Evolutionary conservation across 2,329 filamentous ascomycete genomes (phyloP).

Genomic region (Diaporthe vexans): DNA sequence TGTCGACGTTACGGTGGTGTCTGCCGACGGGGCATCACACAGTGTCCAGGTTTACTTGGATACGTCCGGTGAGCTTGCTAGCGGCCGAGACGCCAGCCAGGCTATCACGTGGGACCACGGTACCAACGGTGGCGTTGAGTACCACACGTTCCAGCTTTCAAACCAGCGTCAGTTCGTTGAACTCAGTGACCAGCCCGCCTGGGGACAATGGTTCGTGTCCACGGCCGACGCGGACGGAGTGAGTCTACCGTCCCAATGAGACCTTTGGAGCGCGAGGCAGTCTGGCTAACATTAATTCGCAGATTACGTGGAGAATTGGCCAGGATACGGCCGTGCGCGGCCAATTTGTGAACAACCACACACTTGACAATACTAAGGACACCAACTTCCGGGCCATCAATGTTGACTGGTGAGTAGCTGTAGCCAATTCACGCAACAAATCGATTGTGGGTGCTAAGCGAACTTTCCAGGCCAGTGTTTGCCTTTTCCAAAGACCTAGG

Average conservation of each 20-base stretch:
- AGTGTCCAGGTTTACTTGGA: constrained; percentile 80
- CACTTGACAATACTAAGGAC: constrained; percentile 75
- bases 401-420: constrained; percentile 63
- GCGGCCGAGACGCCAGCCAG: constrained; percentile 68
- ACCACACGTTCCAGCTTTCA: constrained; percentile 74
- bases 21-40: constrained; percentile 73
- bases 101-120: constrained; percentile 74
- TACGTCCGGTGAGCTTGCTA: constrained; percentile 81
- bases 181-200: constrained; percentile 78
- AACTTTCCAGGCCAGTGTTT: constrained; percentile 76
- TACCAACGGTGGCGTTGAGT: constrained; percentile 65
- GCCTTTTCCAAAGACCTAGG: constrained; percentile 77
- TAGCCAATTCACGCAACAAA: no score
- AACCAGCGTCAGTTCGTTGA: constrained; percentile 78
- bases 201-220: constrained; percentile 85
- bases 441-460: constrained; percentile 19
- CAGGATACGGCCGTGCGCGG: constrained; percentile 75
- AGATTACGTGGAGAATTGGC: constrained; percentile 80
- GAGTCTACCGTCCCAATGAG: constrained; percentile 45
- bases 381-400: constrained; percentile 75
- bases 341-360: constrained; percentile 74
- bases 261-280: background rate
- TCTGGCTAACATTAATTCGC: constrained; percentile 45
- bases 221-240: constrained; percentile 68
- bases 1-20: constrained; percentile 73